phyloP scores from a whole-genome alignment of 1,139 yeast species.

The Suhomyces wounanorum region DNA sequence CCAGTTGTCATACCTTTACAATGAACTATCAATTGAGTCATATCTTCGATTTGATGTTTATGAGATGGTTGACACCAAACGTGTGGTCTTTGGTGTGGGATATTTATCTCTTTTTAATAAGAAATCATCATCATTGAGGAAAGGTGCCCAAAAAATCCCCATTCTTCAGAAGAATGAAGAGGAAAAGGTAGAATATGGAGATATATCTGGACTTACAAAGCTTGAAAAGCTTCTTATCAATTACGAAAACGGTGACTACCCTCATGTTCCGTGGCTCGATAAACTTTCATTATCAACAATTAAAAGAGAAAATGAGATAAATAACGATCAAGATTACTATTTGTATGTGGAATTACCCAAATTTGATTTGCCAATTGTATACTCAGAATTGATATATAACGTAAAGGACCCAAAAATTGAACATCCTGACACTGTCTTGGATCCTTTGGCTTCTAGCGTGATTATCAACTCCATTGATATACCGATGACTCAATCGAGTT shows the following conservation, averaged over 20 bases:
- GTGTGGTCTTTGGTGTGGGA: constrained; percentile 58
- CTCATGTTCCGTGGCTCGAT: constrained; percentile 75
- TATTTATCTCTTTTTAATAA: constrained; percentile 60
- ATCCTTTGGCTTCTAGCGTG: constrained; percentile 23
- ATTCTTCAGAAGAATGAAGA: constrained; percentile 16
- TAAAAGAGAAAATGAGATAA: constrained; percentile 20
- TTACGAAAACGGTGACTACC: constrained; percentile 69
- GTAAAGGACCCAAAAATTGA: constrained; percentile 14
- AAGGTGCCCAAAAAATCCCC: constrained; percentile 43
- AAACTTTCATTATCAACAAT: constrained; percentile 61
- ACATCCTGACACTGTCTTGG: constrained; percentile 14
- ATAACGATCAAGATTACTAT: constrained; percentile 36
- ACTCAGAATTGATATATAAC: constrained; percentile 53
- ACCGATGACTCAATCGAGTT: constrained; percentile 19
- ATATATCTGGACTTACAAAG: constrained; percentile 27
- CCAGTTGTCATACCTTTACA: constrained; percentile 66
- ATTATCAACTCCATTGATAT: constrained; percentile 41
- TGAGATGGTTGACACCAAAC: constrained; percentile 60
- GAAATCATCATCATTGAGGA: constrained; percentile 31
- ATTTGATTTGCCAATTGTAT: constrained; percentile 82
- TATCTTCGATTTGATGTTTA: constrained; percentile 62
- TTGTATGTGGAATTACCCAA: constrained; percentile 71
- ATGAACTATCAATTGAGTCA: constrained; percentile 66
- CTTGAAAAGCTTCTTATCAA: constrained; percentile 59
- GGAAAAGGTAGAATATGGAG: constrained; percentile 26